phyloP scores from a whole-genome alignment of 495 filamentous ascomycete genomes.

The Podospora appendiculata region DNA sequence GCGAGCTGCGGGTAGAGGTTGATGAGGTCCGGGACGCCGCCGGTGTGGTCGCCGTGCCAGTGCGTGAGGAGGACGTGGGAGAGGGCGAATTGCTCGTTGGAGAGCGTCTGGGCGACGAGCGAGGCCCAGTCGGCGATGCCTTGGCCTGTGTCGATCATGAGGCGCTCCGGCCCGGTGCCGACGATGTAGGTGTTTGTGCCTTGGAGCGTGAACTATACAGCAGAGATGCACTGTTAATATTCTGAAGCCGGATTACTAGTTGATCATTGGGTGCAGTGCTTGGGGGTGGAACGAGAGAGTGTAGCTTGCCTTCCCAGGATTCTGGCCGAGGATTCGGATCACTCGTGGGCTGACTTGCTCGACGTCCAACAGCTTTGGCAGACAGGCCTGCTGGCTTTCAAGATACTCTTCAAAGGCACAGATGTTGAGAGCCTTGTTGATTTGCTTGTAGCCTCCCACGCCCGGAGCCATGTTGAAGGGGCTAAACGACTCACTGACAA shows the following conservation, averaged over 20 bases:
- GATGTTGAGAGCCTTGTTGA: too few species aligned
- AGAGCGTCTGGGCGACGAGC: slow-evolving; percentile 47
- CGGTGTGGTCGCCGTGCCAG: slow-evolving; percentile 74
- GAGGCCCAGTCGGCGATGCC: slow-evolving; percentile 46
- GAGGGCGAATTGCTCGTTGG: slow-evolving; percentile 52
- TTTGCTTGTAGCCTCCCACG: too few species aligned
- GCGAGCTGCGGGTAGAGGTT: slow-evolving; percentile 42
- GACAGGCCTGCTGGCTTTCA: too few species aligned
- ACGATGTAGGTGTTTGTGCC: slow-evolving; percentile 70
- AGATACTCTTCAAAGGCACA: too few species aligned
- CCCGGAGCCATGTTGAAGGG: too few species aligned
- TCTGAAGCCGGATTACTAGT: too few species aligned
- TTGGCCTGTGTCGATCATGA: slow-evolving; percentile 66
- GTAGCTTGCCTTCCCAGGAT: slow-evolving; percentile 17
- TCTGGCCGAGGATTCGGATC: slow-evolving; percentile 29
- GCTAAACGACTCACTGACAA: too few species aligned
- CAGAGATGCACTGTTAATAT: not conserved
- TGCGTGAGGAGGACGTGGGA: slow-evolving; percentile 56
- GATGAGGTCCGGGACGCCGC: slow-evolving; percentile 55
- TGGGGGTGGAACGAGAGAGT: too few species aligned
- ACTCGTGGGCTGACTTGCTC: slow-evolving; percentile 34
- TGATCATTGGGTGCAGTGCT: too few species aligned
- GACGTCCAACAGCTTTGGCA: too few species aligned
- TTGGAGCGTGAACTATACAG: slow-evolving; percentile 28
- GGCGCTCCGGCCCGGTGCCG: slow-evolving; percentile 49